phyloP scores from a whole-genome alignment of 805 yeast species.

The Spathaspora arborariae region DNA sequence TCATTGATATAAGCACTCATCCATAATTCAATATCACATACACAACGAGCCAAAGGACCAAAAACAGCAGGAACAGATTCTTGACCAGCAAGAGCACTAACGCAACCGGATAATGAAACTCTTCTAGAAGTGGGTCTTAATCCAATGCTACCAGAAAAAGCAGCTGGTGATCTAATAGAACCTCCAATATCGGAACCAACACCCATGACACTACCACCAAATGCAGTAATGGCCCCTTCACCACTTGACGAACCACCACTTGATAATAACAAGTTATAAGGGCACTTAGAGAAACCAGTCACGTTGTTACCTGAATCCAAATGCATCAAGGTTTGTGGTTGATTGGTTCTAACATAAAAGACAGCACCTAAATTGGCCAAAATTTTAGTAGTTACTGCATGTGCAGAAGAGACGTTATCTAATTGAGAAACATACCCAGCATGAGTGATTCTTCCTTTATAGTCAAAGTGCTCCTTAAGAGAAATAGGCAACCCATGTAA shows the following conservation, averaged over 20 bases:
- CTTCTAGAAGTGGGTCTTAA: slow-evolving; percentile 40
- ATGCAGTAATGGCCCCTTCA: slow-evolving; percentile 40
- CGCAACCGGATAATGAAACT: slow-evolving; percentile 37
- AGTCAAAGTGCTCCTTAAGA: slow-evolving; percentile 48
- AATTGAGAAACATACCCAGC: slow-evolving; percentile 37
- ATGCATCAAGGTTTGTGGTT: slow-evolving; percentile 45
- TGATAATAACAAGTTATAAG: slow-evolving; percentile 34
- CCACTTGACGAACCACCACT: slow-evolving; percentile 45
- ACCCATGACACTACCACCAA: slow-evolving; percentile 39
- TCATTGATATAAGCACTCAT: slow-evolving; percentile 59
- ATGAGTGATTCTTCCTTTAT: slow-evolving; percentile 32
- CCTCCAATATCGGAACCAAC: slow-evolving; percentile 45
- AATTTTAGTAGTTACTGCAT: slow-evolving; percentile 27
- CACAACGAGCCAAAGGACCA: slow-evolving; percentile 64
- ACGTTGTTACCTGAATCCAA: slow-evolving; percentile 39
- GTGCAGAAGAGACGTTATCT: slow-evolving; percentile 24
- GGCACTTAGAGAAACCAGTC: slow-evolving; percentile 35
- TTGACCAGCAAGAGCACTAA: slow-evolving; percentile 58
- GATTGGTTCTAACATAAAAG: slow-evolving; percentile 41
- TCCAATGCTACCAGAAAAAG: slow-evolving; percentile 38
- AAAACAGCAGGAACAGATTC: slow-evolving; percentile 62
- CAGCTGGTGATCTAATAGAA: slow-evolving; percentile 42
- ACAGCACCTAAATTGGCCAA: slow-evolving; percentile 41
- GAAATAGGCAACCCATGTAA: slow-evolving; percentile 67
- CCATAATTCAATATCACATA: slow-evolving; percentile 65